A percentile compares a stretch with the other conserved stretches of the same genome.
Conservation (phyloP, 176 grass and related monocot species). For the Aegilops bicornis region DNA sequence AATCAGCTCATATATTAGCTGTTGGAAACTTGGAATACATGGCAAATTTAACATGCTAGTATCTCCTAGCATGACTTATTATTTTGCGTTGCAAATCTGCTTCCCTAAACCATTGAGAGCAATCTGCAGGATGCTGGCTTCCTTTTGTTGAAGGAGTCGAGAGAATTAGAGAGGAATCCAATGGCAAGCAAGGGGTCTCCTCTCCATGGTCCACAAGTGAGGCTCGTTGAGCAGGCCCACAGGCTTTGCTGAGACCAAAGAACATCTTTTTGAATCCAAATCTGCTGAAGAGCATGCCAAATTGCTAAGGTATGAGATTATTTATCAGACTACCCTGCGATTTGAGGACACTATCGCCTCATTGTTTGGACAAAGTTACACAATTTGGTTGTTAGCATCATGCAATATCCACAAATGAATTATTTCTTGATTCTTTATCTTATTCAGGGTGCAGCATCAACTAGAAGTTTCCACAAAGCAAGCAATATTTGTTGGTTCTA, state of each 20-base stretch:
- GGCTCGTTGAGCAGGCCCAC: constrained; percentile 82
- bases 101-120: constrained; percentile 26
- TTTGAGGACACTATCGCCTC: constrained; percentile 19
- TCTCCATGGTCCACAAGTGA: constrained; percentile 78
- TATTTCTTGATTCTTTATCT: constrained; percentile 21
- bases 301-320: constrained; percentile 66
- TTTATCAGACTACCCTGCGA: background rate
- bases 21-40: background rate
- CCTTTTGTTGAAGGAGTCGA: constrained; percentile 94
- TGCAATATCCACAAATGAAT: constrained; percentile 9
- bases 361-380: background rate
- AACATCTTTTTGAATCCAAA: constrained; percentile 86
- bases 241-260: constrained; percentile 92
- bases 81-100: background rate
- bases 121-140: constrained; percentile 89
- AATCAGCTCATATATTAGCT: constrained; percentile 11
- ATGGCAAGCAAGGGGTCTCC: constrained; percentile 90
- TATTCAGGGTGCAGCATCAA: constrained; percentile 78
- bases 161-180: constrained; percentile 84
- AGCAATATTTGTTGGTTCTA: constrained; percentile 95
- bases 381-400: background rate
- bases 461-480: constrained; percentile 96
- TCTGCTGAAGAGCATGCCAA: constrained; percentile 88
- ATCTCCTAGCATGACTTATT: background rate
- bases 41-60: constrained; percentile 14